Evolutionary conservation across 2,329 filamentous ascomycete genomes (phyloP), one percentile per base, ranked within the genome.

Genomic region (Bipolaris sorokiniana): DNA sequence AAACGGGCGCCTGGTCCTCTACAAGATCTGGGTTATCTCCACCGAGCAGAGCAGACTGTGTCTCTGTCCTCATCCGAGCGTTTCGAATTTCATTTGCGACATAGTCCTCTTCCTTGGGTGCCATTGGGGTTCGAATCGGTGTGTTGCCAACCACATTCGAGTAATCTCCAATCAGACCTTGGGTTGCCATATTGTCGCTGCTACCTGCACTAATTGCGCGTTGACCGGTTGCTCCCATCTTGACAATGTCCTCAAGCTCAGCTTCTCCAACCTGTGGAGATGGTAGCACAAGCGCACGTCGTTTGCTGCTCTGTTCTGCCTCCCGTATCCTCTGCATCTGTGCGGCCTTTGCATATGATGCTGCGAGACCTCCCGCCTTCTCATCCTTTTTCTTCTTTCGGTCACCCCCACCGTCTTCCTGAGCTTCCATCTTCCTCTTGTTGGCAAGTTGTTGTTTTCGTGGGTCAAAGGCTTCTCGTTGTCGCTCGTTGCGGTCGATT

Each of bases 11-110:
- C 42, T 84, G 80, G 5, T 92, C 92, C 71, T 97, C 91, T 56
- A 92, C 86, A 10, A 99, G 82, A 41, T 92, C 91, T 0, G 92
- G 93, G 69, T 98, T 98, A 64, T 99, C 95, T 13, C 94, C 95
- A 59, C 95, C 95, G 0, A 99, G 82, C 7, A 99, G 81, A 9
- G 91, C 96, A 18, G 95, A 98, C 69, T 98, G 91, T 0, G 94
- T 98, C 72, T 96, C 90, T 0, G 92, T 98, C 48, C 97, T 81
- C 7, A 95, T 91, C 63, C 90, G 87, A 46, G 97, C 97, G 74
- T 99, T 98, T 56, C 89, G 88, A 61, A 98, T 94, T 77, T 99
- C 95, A 74, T 98, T 99, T 64, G 94, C 92, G 57, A 99, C 95
- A 64, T 92, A 89, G 70, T 99, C 95, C 73, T 99, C 93, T 73